Evolutionary conservation across 306 rosid genomes (phyloP), one percentile per base, ranked within the genome.

Genomic region (Astragalus glycyphyllos): DNA sequence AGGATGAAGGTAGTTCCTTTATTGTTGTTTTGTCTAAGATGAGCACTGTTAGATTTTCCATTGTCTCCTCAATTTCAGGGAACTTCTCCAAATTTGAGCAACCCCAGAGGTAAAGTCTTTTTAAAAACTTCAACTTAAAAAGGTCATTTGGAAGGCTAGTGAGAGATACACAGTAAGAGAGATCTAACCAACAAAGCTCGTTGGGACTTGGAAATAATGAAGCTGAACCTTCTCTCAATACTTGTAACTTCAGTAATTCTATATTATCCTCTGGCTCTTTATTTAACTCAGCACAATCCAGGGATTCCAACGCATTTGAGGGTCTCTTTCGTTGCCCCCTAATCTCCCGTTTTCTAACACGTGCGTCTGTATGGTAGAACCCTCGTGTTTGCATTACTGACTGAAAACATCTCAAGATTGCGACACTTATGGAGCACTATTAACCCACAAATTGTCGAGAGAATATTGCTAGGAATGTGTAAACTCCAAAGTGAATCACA

Each of bases 321-420:
- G 6, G 0, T 32, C 6, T 32, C 37, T n/a, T n/a, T n/a, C n/a
- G n/a, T n/a, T n/a, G n/a, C n/a, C n/a, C n/a, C n/a, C n/a, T n/a
- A n/a, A n/a, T n/a, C n/a, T n/a, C n/a, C n/a, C n/a, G n/a, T n/a
- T n/a, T n/a, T n/a, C n/a, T n/a, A n/a, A n/a, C n/a, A n/a, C n/a
- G n/a, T n/a, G n/a, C 23, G 23, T 20, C 65, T 0, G 11, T n/a
- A 29, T 69, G 10, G 23, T 2, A 6, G 11, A 70, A 14, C 65
- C 41, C 17, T 56, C 34, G 0, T 11, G 5, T 45, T 57, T 4
- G 6, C 20, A 2, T 11, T 14, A 23, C 44, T 11, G 12, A 50
- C 5, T 58, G 74, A 76, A 77, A 77, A 46, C 0, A 7, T 29
- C 56, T 54, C 29, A 37, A 77, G 67, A 23, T 32, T 54, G 20